Base-by-base conservation (phyloP, 441 rosid species). In the Pelargonium cotyledonis region DNA sequence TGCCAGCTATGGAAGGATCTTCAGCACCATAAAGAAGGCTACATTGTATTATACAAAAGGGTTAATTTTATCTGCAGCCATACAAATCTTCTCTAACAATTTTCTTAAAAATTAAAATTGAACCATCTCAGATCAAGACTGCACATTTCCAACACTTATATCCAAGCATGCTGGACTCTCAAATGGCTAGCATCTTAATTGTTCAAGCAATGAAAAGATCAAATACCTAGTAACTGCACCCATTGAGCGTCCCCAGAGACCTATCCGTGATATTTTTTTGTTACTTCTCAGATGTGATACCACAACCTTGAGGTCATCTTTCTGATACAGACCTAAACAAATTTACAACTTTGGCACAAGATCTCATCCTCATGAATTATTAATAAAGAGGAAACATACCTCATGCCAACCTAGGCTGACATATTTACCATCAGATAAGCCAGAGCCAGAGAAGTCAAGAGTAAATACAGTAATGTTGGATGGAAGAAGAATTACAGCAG, bases 341-440 rank as follows among this genome's bases (percentile, higher is more conserved):
- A 76, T 18, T 75, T 21, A 72, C 26, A 62, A 47, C 43, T 73
- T 66, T 53, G 60, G 7, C 60, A 15, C 8, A 53, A n/a, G 8
- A 51, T n/a, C 58, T n/a, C n/a, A 12, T 51, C 38, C 38, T 31
- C 38, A 31, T 51, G 6, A 51, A 51, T 51, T 51, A 12, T 51
- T 31, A 41, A 57, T 16, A 69, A 70, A 69, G 58, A 58, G 12
- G 65, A 73, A 65, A 77, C 80, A 26, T 75, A 93, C 98, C 94
- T 94, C 98, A 71, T 94, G 97, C 96, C 97, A 94, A 70, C 98
- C 98, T 77, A 94, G 97, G 89, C 97, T 91, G 65, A 94, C 98
- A 82, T 85, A 88, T 75, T 91, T 89, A 75, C 98, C 98, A 73
- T 88, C 97, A 66, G 98, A 94, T 80, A 94, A 81, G 72, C 98